Evolutionary conservation across 108 stramenopile species (phyloP).

Genomic region (Stephanodiscus minutulus): DNA sequence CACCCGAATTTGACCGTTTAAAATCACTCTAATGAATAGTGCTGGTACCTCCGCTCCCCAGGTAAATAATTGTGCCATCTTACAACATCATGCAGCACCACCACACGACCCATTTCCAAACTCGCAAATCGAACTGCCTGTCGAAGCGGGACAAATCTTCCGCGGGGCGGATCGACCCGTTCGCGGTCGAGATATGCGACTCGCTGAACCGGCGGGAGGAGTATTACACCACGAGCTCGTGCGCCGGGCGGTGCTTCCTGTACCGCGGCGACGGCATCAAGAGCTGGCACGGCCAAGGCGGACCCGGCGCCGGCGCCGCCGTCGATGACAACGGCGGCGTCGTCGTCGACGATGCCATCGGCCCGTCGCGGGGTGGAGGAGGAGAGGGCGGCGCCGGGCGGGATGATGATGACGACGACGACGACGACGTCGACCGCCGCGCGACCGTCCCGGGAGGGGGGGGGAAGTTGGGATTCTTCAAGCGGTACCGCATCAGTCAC

Average conservation of each 20-base stretch:
- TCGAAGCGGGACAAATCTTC: conserved; percentile 85
- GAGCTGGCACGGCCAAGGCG: too few relatives aligned
- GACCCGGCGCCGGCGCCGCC: too few relatives aligned
- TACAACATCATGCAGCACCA: conserved; percentile 17
- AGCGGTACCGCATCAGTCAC: conserved; percentile 76
- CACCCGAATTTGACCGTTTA: too few relatives aligned
- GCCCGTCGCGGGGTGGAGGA: too few relatives aligned
- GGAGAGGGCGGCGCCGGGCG: background rate
- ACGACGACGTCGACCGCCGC: background rate
- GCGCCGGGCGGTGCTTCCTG: conserved; percentile 82
- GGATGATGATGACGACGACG: background rate
- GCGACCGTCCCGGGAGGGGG: background rate
- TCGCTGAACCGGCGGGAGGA: conserved; percentile 72
- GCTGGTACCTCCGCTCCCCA: too few relatives aligned
- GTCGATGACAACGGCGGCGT: too few relatives aligned
- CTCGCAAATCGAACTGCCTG: conserved; percentile 68
- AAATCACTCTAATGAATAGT: too few relatives aligned
- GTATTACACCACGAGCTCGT: conserved; percentile 75
- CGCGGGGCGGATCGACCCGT: conserved; percentile 82
- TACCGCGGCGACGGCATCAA: conserved; percentile 86
- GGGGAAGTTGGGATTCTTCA: conserved; percentile 45
- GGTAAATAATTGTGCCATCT: too few relatives aligned
- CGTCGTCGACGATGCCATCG: too few relatives aligned
- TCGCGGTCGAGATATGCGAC: conserved; percentile 80
- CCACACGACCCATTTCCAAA: conserved; percentile 59